These are phyloP conservation scores for Pythium plurisporium DNA, from an alignment of 352 stramenopile genomes.

Conservation along the genomic window DNA sequence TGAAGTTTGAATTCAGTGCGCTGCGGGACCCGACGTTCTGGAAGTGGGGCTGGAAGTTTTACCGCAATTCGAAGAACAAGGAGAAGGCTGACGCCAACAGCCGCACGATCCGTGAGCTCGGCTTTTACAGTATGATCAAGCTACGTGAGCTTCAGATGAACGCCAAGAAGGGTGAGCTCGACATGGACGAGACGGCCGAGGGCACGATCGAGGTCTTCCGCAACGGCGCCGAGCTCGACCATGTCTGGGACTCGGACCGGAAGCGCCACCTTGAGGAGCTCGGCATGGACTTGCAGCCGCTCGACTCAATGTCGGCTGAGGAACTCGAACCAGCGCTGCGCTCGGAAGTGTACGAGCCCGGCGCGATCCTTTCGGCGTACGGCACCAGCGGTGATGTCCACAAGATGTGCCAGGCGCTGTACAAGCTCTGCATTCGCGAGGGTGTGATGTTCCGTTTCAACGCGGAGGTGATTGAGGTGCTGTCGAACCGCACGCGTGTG, in stretches of 20 bases:
- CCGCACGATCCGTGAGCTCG: slow-evolving; percentile 76
- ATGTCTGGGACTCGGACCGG: slow-evolving; percentile 71
- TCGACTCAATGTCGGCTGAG: slow-evolving; percentile 48
- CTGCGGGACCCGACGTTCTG: slow-evolving; percentile 79
- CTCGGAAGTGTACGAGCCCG: slow-evolving; percentile 49
- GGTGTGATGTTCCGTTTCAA: slow-evolving; percentile 89
- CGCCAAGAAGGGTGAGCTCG: slow-evolving; percentile 71
- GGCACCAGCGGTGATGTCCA: slow-evolving; percentile 85
- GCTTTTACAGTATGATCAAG: slow-evolving; percentile 87
- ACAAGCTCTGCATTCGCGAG: slow-evolving; percentile 70
- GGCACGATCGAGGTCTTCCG: slow-evolving; percentile 81
- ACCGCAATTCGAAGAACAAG: slow-evolving; percentile 75
- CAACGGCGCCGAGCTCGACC: slow-evolving; percentile 43
- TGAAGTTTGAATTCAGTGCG: slow-evolving; percentile 83
- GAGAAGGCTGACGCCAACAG: slow-evolving; percentile 67
- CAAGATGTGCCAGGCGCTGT: slow-evolving; percentile 85
- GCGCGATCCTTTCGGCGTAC: slow-evolving; percentile 74
- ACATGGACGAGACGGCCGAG: slow-evolving; percentile 86
- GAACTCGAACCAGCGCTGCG: slow-evolving; percentile 67
- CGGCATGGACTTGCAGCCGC: slow-evolving; percentile 70
- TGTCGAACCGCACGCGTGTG: slow-evolving; percentile 69
- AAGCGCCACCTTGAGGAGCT: slow-evolving; percentile 65
- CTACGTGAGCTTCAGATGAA: slow-evolving; percentile 69
- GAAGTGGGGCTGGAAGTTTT: slow-evolving; percentile 85
- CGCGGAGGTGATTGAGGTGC: slow-evolving; percentile 74